Evolutionary conservation across 192 early-diverging fungal genomes (phyloP), one percentile per base, ranked within the genome.

Genomic region (Umbelopsis isabellina): DNA sequence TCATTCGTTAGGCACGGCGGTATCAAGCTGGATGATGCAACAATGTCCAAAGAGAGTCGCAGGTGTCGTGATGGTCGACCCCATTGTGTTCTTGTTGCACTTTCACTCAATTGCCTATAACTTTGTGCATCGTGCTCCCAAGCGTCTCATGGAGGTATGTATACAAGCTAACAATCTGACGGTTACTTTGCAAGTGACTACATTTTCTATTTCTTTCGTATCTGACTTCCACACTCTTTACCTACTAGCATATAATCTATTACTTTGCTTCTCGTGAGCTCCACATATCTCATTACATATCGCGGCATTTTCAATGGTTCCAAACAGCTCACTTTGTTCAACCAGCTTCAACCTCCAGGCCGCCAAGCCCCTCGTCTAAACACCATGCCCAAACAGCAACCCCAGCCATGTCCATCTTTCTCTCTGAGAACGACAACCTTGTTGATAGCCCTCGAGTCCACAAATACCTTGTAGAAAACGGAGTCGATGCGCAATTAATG

Each of bases 1-100:
- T 11, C 91, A 92, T 72, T 86, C 83, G 13, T 80, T 91, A 12
- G 90, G 90, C 4, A 88, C 90, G 6, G 86, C 80, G 47, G 77
- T 85, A 10, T 78, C 85, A 33, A 70, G 79, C 21, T 91, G 90
- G 84, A 69, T 91, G 44, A 73, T 86, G 53, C 85, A 86, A 37
- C 75, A 85, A 33, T 66, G 79, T 0, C 79, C 80, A 27, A 84
- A 85, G 25, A 67, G 73, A 30, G 76, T 87, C 20, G 78, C 78
- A 4, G 87, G 88, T 2, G 47, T 82, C 21, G 78, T 92, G 9
- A 70, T 92, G 44, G 73, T 87, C 30, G 91, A 92, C 33, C 91
- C 91, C 7, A 85, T 92, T 65, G 84, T 81, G 46, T 91, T 92
- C 72, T 64, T 86, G 27, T 77, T 92, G 2, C 88, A 85, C 68